Base-by-base conservation (phyloP, 75 land plant species). In the Sequoia sempervirens region DNA sequence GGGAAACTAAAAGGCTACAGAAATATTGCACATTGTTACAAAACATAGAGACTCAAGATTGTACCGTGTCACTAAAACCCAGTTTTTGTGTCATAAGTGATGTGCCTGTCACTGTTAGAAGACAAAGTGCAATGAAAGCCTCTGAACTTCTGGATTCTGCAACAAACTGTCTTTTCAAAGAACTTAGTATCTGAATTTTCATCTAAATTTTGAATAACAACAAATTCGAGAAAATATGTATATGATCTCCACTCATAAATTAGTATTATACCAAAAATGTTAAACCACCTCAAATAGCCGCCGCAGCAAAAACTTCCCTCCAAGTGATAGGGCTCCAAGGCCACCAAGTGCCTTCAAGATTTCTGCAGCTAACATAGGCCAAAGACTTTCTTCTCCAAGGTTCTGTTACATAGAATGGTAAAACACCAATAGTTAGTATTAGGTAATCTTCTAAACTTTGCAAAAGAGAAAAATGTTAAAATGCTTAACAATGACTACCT, bases 61-160 rank as follows among this genome's bases (percentile, higher is more conserved):
- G 75, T 80, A 95, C 99, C 89, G 99, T 97, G 81, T 97, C 99
- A 92, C 99, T 97, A 75, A 97, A 97, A 32, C 99, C 99, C 86
- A 97, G 84, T 84, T 90, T 90, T 85, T 97, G 99, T 12, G 98
- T 97, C 10, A 94, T n/a, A 85, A 93, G 92, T 85, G 99, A 97
- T 43, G 98, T 97, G 75, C 99, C 99, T 81, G 99, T 89, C 47
- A 97, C 98, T 64, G 99, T 96, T 52, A 97, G 92, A 17, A 97
- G 90, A 85, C 98, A 95, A 23, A 95, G 95, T 54, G 99, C 99
- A 86, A 96, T 93, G 86, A 95, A 95, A 64, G 99, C 99, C 84
- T 95, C 99, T 79, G 98, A 92, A 80, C 99, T 97, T 84, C 98
- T 94, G 80, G 99, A 88, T 72, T 97, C 95, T 69, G 98, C 99